A percentile compares a stretch with the other conserved stretches of the same genome.
Evolutionary conservation across 352 stramenopile genomes (phyloP).

Genomic region (Phytophthora boehmeriae): DNA sequence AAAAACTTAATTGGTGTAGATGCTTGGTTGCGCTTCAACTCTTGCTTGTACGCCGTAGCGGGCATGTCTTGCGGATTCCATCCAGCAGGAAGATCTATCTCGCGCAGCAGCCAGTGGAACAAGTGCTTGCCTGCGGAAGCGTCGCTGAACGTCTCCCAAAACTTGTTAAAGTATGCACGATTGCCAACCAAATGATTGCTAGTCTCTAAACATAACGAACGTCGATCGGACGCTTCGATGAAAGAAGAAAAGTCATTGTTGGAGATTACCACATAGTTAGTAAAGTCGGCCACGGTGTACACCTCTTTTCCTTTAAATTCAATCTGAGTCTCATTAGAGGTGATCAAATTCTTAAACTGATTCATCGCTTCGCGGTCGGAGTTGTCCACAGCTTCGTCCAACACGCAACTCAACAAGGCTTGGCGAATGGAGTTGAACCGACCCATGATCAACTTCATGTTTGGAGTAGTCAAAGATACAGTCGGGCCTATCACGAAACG

Average conservation of each 20-base stretch:
- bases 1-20: constrained; percentile 19
- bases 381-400: constrained; percentile 15
- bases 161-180: constrained; percentile 5
- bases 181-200: constrained; percentile 12
- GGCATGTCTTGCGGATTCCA: constrained; percentile 16
- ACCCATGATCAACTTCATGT: constrained; percentile 8
- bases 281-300: constrained; percentile 4
- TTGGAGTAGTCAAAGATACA: constrained; percentile 6
- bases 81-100: constrained; percentile 1
- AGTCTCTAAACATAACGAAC: constrained; percentile 9
- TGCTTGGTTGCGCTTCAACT: constrained; percentile 23
- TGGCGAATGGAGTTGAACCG: constrained; percentile 15
- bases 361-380: constrained; percentile 6
- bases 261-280: constrained; percentile 8
- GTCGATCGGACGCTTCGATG: constrained; percentile 15
- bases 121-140: constrained; percentile 9
- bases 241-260: constrained; percentile 11
- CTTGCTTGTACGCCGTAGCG: constrained; percentile 22
- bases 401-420: constrained; percentile 1
- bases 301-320: constrained; percentile 8
- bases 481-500: constrained; percentile 7
- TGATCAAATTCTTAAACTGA: constrained; percentile 17
- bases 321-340: constrained; percentile 11
- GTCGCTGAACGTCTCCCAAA: constrained; percentile 1
- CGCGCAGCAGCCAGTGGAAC: constrained; percentile 9